Evolutionary conservation across 2,329 filamentous ascomycete genomes (phyloP), one percentile per base, ranked within the genome.

Genomic region (Claviceps sp.): DNA sequence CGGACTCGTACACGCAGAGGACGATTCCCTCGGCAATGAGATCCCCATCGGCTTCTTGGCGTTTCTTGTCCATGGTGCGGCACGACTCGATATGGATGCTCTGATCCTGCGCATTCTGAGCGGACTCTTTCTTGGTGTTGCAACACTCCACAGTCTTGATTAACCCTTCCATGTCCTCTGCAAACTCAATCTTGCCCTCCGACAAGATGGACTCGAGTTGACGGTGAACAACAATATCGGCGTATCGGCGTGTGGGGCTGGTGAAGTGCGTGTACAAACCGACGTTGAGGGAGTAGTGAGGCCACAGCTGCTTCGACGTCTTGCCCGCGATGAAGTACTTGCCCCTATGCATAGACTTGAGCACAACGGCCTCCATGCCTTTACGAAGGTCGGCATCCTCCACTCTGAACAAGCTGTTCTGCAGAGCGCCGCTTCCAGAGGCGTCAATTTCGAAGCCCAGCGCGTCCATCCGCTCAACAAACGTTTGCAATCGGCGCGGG

Each of bases 71-170:
- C 87, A 98, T 96, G 61, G 82, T 84, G 60, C 93, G 86, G 75
- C 93, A 98, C 5, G 91, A 88, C 66, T 97, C 93, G 57, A 98
- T 96, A 71, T 98, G 93, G 48, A 98, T 89, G 68, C 93, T 97
- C 72, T 98, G 93, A 68, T 98, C 93, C 68, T 98, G 93, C 14
- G 93, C 93, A 62, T 88, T 93, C 71, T 95, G 91, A 1, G 93
- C 89, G 13, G 90, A 97, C 66, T 98, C 93, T 69, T 97, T 98
- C 82, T 97, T 98, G 64, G 87, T 95, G 74, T 98, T 98, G 77
- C 88, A 95, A 59, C 88, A 82, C 69, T 98, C 93, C 8, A 90
- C 86, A 49, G 86, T 95, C 80, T 97, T 98, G 61, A 83, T 83
- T 43, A 98, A 75, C 52, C 76, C 83, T 64, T 98, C 93, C 54